These are phyloP conservation scores for Scheffersomyces titani DNA, from an alignment of 1,139 yeast genomes.

Conservation along the genomic window DNA sequence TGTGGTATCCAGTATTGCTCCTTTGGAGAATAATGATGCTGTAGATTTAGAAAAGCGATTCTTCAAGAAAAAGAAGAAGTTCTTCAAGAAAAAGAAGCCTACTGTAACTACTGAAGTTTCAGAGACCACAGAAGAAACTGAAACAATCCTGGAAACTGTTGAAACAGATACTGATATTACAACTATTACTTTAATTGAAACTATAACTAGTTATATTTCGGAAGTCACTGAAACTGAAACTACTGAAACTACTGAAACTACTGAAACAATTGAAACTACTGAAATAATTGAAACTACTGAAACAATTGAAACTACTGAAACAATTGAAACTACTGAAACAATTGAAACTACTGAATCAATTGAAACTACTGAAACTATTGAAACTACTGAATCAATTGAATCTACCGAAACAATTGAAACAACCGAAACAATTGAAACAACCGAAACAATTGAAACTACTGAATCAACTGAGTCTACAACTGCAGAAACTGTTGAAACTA, in stretches of 20 bases:
- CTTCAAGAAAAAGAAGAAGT: background rate
- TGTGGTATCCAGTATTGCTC: background rate
- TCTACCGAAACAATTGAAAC: background rate
- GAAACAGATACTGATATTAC: background rate
- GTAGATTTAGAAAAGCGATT: background rate
- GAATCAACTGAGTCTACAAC: background rate
- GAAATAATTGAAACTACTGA: background rate
- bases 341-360: background rate
- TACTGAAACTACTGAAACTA: no score
- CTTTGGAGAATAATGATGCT: background rate
- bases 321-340: background rate
- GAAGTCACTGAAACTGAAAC: background rate
- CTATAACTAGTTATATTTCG: background rate
- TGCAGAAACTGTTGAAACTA: background rate
- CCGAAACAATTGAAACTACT: background rate
- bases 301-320: no score
- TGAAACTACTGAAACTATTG: background rate
- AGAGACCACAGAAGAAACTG: background rate
- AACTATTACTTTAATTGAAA: background rate
- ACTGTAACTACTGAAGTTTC: background rate
- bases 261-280: background rate
- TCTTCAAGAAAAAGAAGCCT: background rate
- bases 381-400: background rate
- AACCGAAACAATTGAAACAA: no score
- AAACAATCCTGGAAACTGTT: background rate